A percentile compares a stretch with the other conserved stretches of the same genome.
Evolutionary conservation across 2,329 filamentous ascomycete species (phyloP).

Genomic region (Fusarium anthophilum): DNA sequence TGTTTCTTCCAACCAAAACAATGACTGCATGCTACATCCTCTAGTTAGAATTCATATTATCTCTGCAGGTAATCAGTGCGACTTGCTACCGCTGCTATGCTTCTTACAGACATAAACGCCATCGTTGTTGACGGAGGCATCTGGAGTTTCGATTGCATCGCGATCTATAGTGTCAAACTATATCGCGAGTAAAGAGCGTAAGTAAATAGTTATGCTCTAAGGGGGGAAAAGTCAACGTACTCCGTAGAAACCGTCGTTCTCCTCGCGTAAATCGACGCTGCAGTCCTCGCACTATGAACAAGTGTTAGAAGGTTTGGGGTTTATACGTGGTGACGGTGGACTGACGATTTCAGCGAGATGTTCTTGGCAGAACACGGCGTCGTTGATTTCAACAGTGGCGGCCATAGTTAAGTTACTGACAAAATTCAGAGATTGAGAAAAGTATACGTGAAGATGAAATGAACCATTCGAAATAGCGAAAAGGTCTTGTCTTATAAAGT

Average conservation of each 20-base stretch:
- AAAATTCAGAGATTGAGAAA: too few species aligned
- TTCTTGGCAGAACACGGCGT: background rate
- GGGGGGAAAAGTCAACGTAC: background rate
- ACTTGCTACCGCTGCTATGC: background rate
- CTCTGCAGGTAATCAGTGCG: too few species aligned
- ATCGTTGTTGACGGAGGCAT: fast-evolving
- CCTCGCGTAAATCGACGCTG: background rate
- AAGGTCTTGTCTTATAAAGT: too few species aligned
- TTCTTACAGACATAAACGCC: background rate
- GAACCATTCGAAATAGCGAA: fast-evolving
- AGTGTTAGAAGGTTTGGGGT: background rate
- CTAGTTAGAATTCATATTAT: background rate
- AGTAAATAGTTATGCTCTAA: fast-evolving
- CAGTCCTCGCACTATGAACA: background rate
- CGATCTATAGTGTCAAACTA: background rate
- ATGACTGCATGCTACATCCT: fast-evolving
- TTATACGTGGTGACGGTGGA: fast-evolving
- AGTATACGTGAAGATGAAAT: too few species aligned
- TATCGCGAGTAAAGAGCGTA: fast-evolving
- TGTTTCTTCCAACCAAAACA: background rate
- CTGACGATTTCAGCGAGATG: background rate
- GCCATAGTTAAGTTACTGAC: background rate
- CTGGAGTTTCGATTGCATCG: background rate
- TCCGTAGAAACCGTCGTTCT: background rate
- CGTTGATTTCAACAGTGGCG: background rate